phyloP scores from a whole-genome alignment of 148 eudicot genomes.

The Chenopodium album region DNA sequence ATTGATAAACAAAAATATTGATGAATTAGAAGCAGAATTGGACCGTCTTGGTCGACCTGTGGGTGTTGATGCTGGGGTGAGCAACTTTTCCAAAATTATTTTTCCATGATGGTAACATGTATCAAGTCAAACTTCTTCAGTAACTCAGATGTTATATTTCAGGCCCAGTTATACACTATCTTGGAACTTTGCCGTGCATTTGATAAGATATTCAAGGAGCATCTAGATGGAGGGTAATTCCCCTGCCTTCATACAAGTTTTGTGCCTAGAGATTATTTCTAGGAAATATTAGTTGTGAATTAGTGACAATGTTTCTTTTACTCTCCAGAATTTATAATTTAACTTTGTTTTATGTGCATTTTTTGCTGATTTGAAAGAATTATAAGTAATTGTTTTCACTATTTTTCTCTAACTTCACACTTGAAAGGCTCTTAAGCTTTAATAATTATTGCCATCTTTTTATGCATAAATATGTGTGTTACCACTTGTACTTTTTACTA shows the following conservation, averaged over 20 bases:
- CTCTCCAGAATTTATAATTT: not conserved
- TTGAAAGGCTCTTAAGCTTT: not conserved
- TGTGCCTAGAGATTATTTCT: too few relatives aligned
- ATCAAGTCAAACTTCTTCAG: slow-evolving; percentile 9
- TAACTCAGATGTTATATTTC: slow-evolving; percentile 21
- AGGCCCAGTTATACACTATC: slow-evolving; percentile 74
- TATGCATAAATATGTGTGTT: not conserved
- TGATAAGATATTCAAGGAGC: slow-evolving; percentile 78
- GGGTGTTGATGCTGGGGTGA: slow-evolving; percentile 93
- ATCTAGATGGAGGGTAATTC: slow-evolving; percentile 76
- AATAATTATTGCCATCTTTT: not conserved
- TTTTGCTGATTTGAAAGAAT: not conserved
- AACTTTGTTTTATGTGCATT: not conserved
- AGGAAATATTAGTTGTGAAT: not conserved
- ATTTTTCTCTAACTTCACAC: not conserved
- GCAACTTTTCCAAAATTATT: slow-evolving; percentile 22
- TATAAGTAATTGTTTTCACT: not conserved
- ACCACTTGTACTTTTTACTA: not conserved
- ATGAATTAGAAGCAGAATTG: slow-evolving; percentile 92
- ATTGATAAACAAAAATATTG: slow-evolving; percentile 76
- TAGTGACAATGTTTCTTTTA: not conserved
- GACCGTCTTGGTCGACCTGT: slow-evolving; percentile 89
- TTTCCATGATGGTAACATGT: not conserved
- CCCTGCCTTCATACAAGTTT: not conserved
- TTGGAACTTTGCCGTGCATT: slow-evolving; percentile 83